Conservation (phyloP, 1,284 basidiomycete species). For the Thelephora terrestris region DNA sequence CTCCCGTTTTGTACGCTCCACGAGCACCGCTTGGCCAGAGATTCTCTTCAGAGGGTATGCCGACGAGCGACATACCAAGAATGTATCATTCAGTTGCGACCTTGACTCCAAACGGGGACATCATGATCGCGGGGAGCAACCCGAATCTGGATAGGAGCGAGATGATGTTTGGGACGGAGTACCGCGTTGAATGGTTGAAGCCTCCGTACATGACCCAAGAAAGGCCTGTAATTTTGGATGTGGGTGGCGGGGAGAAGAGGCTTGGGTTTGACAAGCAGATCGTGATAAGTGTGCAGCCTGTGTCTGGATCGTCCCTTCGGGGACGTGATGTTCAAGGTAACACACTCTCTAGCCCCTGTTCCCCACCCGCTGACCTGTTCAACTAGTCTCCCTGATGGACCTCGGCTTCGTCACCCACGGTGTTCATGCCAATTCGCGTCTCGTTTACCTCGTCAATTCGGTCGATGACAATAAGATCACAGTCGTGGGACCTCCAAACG, state of each 20-base stretch:
- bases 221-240: constrained; percentile 38
- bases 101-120: constrained; percentile 53
- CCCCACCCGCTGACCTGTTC: neutral
- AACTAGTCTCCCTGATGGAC: constrained; percentile 66
- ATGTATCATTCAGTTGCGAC: constrained; percentile 79
- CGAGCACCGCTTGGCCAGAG: constrained; percentile 46
- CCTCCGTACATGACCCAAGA: constrained; percentile 58
- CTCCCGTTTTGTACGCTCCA: constrained; percentile 70
- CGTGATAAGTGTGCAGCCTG: constrained; percentile 30
- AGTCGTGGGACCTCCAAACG: constrained; percentile 50
- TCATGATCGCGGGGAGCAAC: constrained; percentile 78
- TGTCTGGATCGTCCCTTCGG: constrained; percentile 13
- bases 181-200: constrained; percentile 65
- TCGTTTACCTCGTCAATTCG: constrained; percentile 49
- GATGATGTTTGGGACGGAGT: constrained; percentile 64
- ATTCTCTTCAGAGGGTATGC: constrained; percentile 55
- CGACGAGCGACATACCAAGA: constrained; percentile 61
- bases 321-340: constrained; percentile 27
- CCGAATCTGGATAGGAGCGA: constrained; percentile 73
- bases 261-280: constrained; percentile 38
- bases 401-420: constrained; percentile 71
- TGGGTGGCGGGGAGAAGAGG: constrained; percentile 23
- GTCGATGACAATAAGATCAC: constrained; percentile 29
- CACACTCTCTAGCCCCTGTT: constrained; percentile 5
- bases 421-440: constrained; percentile 69